These are phyloP conservation scores for Aspergillus proliferans DNA, from an alignment of 2,329 filamentous ascomycete species.

Conservation along the genomic window DNA sequence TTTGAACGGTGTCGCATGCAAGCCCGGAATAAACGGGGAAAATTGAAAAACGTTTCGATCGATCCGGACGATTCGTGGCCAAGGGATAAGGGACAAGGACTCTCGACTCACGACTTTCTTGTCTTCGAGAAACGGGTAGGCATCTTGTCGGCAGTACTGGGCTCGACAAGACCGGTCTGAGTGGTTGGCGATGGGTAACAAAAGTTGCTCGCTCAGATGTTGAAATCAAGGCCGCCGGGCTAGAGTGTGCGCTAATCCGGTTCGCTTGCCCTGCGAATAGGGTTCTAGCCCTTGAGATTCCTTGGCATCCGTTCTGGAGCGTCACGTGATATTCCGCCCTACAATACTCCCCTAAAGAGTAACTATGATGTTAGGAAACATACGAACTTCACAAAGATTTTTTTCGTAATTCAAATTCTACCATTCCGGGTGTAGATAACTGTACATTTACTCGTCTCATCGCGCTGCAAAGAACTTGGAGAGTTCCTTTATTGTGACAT, in stretches of 20 bases:
- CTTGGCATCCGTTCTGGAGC: neutral
- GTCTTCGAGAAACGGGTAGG: constrained; percentile 48
- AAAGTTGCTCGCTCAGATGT: constrained; percentile 27
- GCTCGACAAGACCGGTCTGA: constrained; percentile 35
- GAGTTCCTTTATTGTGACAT: constrained; percentile 22
- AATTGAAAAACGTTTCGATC: constrained; percentile 2
- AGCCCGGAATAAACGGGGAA: neutral
- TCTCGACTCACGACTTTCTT: constrained; percentile 42
- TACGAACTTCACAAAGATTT: too few species aligned
- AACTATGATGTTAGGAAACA: too few species aligned
- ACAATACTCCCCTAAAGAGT: too few species aligned
- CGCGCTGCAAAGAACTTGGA: constrained; percentile 26
- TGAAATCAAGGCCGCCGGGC: constrained; percentile 30
- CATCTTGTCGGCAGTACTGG: constrained; percentile 42
- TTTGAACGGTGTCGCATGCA: neutral
- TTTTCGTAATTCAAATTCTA: too few species aligned
- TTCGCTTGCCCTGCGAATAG: constrained; percentile 32
- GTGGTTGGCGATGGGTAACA: constrained; percentile 31
- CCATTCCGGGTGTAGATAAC: too few species aligned
- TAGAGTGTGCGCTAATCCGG: constrained; percentile 33
- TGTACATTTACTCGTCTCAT: neutral
- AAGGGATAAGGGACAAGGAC: constrained; percentile 1
- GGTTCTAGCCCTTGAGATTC: constrained; percentile 21
- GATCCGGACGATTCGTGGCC: neutral
- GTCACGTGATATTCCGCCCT: neutral